Evolutionary conservation across 139 green algal genomes (phyloP).

Genomic region (Closterium sp.): DNA sequence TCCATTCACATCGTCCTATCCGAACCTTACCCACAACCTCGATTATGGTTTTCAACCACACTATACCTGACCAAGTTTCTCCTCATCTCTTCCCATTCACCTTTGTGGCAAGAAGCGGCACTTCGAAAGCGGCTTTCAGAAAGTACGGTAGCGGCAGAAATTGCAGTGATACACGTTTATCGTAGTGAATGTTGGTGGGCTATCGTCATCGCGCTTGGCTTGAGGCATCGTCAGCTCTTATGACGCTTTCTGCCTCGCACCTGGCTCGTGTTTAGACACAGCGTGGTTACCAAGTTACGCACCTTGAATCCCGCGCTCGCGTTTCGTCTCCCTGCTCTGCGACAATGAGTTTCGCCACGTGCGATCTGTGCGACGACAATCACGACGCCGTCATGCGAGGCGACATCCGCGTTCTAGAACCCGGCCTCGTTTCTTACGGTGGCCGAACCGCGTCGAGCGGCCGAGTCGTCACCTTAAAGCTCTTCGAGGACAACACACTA

Average conservation of each 20-base stretch:
- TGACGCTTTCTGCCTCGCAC: neutral
- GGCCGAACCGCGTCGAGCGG: slow-evolving; percentile 13
- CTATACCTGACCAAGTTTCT: no score
- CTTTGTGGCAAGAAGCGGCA: no score
- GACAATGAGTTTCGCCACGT: slow-evolving; percentile 22
- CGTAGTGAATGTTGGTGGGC: no score
- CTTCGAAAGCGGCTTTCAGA: no score
- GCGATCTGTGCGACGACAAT: slow-evolving; percentile 45
- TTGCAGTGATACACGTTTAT: no score
- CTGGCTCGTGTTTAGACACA: neutral
- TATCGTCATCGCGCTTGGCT: neutral
- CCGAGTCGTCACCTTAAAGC: slow-evolving; percentile 20
- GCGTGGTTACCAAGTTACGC: neutral
- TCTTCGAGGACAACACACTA: slow-evolving; percentile 46
- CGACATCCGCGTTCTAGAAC: slow-evolving; percentile 31
- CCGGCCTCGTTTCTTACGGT: slow-evolving; percentile 9
- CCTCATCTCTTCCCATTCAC: no score
- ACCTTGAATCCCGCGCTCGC: no score
- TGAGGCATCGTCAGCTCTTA: neutral
- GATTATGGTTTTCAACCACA: no score
- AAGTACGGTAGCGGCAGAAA: no score
- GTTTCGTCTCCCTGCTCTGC: neutral
- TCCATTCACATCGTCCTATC: neutral
- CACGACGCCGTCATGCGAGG: slow-evolving; percentile 16
- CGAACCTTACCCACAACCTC: no score